Percentiles rank a stretch among this genome's conserved stretches.
Conservation (phyloP, 208 protist genomes). For the Lotmaria passim region DNA sequence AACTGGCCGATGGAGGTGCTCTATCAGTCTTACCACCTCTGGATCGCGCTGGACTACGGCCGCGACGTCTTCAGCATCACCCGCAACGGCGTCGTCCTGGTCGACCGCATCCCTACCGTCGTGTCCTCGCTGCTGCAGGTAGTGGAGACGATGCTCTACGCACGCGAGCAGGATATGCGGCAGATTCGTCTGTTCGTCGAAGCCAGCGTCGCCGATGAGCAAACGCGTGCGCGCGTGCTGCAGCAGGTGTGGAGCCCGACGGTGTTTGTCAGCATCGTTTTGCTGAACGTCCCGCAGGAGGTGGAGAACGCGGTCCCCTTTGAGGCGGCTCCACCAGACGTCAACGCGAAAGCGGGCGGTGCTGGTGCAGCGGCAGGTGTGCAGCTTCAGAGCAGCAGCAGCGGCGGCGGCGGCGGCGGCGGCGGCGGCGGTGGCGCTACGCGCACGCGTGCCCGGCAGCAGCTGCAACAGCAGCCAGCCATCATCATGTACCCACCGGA, state of each 20-base stretch:
- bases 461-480: slow-evolving; percentile 12
- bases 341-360: neutral
- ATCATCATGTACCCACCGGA: slow-evolving; percentile 49
- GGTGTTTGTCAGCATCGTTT: slow-evolving; percentile 68
- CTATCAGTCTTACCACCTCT: slow-evolving; percentile 83
- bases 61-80: slow-evolving; percentile 71
- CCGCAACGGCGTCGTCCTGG: slow-evolving; percentile 70
- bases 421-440: neutral
- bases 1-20: slow-evolving; percentile 83
- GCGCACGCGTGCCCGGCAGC: neutral
- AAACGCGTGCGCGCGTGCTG: slow-evolving; percentile 43
- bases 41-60: slow-evolving; percentile 81
- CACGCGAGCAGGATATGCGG: slow-evolving; percentile 56
- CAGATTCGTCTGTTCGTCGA: slow-evolving; percentile 57
- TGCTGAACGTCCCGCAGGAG: slow-evolving; percentile 74
- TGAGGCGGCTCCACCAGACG: slow-evolving; percentile 2
- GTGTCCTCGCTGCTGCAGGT: slow-evolving; percentile 71
- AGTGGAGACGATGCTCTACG: slow-evolving; percentile 59
- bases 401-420: neutral
- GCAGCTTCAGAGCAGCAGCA: neutral
- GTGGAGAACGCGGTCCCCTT: slow-evolving; percentile 29
- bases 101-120: slow-evolving; percentile 73
- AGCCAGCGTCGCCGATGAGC: slow-evolving; percentile 41
- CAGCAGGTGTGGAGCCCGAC: slow-evolving; percentile 74
- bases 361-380: neutral